Conservation (phyloP, 805 yeast species). For the Candida ascalaphidarum region DNA sequence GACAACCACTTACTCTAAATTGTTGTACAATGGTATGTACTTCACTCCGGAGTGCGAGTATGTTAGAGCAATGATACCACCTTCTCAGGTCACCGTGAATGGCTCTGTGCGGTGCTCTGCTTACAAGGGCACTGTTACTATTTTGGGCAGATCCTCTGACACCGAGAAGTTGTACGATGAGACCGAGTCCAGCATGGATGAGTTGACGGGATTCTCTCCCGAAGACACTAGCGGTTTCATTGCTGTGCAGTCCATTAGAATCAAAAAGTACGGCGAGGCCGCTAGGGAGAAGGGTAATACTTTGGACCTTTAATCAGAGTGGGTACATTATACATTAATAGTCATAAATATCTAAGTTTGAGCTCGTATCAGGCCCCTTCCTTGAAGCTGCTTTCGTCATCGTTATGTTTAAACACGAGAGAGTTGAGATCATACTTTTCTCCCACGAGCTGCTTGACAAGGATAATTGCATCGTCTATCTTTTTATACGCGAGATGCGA, state of each 20-base stretch:
- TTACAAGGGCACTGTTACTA: conserved; percentile 80
- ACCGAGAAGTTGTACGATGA: conserved; percentile 97
- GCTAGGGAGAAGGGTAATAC: conserved; percentile 71
- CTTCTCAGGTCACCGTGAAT: conserved; percentile 91
- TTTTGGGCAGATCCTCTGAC: conserved; percentile 90
- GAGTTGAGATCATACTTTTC: conserved; percentile 18
- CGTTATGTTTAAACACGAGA: conserved; percentile 1
- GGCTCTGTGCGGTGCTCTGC: conserved; percentile 92
- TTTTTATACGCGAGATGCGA: conserved; percentile 21
- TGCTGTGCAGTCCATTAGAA: conserved; percentile 96
- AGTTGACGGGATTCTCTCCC: conserved; percentile 95
- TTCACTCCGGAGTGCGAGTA: conserved; percentile 98
- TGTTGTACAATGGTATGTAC: conserved; percentile 94
- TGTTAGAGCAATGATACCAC: conserved; percentile 86
- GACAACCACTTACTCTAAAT: conserved; percentile 82
- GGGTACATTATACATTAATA: too few relatives aligned
- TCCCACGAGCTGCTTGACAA: conserved; percentile 24
- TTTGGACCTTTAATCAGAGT: conserved; percentile 31
- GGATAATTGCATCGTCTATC: conserved; percentile 19
- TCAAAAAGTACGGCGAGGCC: conserved; percentile 95
- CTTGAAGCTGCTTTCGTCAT: not conserved
- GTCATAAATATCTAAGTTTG: too few relatives aligned
- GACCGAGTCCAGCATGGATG: conserved; percentile 98
- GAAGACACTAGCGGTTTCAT: conserved; percentile 96
- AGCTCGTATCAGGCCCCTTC: too few relatives aligned